These are phyloP conservation scores for Phtheirospermum japonicum DNA, from an alignment of 257 asterid genomes.

Conservation along the genomic window DNA sequence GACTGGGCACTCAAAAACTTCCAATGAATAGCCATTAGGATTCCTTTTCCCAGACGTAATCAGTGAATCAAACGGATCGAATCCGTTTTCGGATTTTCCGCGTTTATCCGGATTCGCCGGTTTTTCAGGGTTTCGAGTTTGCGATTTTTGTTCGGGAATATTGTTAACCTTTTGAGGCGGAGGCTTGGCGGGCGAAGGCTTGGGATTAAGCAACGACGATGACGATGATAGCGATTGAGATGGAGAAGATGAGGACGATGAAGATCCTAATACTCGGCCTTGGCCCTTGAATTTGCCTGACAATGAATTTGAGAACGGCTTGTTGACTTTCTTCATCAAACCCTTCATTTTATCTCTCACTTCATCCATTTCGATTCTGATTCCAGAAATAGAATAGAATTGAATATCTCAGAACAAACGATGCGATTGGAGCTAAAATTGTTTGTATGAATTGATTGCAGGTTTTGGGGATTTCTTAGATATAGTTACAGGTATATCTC, in stretches of 20 bases:
- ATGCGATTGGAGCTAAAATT: too few relatives aligned
- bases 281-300: constrained; percentile 89
- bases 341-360: constrained; percentile 87
- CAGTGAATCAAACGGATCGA: constrained; percentile 75
- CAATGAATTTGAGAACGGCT: constrained; percentile 59
- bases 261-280: constrained; percentile 81
- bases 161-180: constrained; percentile 32
- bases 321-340: constrained; percentile 82
- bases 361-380: constrained; percentile 87
- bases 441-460: too few relatives aligned
- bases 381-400: too few relatives aligned
- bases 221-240: constrained; percentile 33
- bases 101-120: constrained; percentile 27
- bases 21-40: constrained; percentile 63
- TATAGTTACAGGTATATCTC: too few relatives aligned
- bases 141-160: constrained; percentile 31
- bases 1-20: constrained; percentile 81
- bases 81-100: constrained; percentile 40
- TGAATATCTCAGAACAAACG: too few relatives aligned
- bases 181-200: constrained; percentile 33
- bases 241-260: constrained; percentile 43
- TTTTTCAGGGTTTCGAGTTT: constrained; percentile 27
- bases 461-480: neutral
- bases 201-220: constrained; percentile 32
- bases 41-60: constrained; percentile 77